Conservation (phyloP, 805 yeast genomes). For the Torulaspora quercuum region DNA sequence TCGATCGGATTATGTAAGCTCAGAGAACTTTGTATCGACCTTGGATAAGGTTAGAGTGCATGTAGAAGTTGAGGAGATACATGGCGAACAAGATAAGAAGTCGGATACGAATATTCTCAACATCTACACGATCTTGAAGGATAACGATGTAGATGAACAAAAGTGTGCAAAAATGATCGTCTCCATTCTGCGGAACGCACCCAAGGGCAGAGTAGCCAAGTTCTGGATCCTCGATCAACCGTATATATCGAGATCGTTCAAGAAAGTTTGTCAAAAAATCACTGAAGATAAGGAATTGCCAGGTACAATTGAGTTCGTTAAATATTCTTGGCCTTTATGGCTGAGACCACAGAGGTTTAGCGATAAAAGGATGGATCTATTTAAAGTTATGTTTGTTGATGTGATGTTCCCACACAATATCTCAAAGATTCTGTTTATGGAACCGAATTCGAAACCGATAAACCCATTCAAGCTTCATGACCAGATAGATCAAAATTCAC, state of each 20-base stretch:
- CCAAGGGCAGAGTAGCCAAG: conserved; percentile 42
- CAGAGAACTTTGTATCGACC: conserved; percentile 16
- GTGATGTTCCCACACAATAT: conserved; percentile 78
- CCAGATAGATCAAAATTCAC: conserved; percentile 25
- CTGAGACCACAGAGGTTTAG: conserved; percentile 71
- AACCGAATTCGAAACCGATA: conserved; percentile 65
- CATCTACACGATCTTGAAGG: conserved; percentile 24
- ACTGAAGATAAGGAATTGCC: conserved; percentile 8
- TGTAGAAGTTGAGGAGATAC: conserved; percentile 19
- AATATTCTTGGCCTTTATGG: conserved; percentile 93
- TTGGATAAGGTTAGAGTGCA: conserved; percentile 23
- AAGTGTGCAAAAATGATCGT: conserved; percentile 20
- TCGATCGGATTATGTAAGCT: conserved; percentile 25
- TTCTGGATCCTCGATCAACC: conserved; percentile 88
- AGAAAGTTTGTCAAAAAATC: conserved; percentile 48
- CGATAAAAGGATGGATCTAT: conserved; percentile 83
- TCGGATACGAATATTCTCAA: conserved; percentile 13
- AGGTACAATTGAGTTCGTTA: conserved; percentile 52
- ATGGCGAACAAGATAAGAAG: not conserved
- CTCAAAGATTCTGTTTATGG: conserved; percentile 76
- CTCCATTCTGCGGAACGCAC: conserved; percentile 6
- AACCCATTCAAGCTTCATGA: conserved; percentile 64
- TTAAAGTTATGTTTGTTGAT: conserved; percentile 81
- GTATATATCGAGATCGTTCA: conserved; percentile 42
- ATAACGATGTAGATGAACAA: conserved; percentile 18